Base-by-base conservation (phyloP, 805 yeast genomes). In the Barnettozyma sp. region DNA sequence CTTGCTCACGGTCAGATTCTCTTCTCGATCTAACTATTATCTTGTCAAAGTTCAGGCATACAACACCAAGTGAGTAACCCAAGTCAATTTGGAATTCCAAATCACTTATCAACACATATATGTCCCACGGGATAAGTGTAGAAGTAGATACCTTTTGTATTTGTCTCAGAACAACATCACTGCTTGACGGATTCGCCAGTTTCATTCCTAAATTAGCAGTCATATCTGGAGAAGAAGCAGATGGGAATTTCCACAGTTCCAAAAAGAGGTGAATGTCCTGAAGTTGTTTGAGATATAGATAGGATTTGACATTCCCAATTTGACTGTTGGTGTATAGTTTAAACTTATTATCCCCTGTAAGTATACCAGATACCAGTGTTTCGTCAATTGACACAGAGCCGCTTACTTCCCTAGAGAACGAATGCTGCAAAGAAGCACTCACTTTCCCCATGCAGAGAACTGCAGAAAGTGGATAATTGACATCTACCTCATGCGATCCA, bases 321-420 rank as follows among this genome's bases (percentile, higher is more conserved):
- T 69, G 62, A 4, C 74, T 76, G 0, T 78, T 63, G 2, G 78
- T 66, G 28, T 65, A 60, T 3, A 75, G 51, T 28, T 66, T 70
- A 11, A 63, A 49, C 1, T 54, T 48, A 3, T 63, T 61, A 0
- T 65, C 60, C 27, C 66, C 68, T 0, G 71, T 65, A 24, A 78
- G 51, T 14, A 73, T 60, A n/a, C 71, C 65, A 4, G 69, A 67
- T 10, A 75, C 22, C 31, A 76, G 50, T 9, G 79, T 53, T 28
- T 68, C 63, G 13, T 73, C 66, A 7, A 75, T 43, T 2, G 54
- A 46, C 20, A 84, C 56, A 3, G 82, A 77, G 0, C 94, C 94
- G 64, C 95, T 86, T 1, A 82, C 71, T 43, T 86, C 95, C 42
- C 95, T 73, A 0, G 97, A 90, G 52, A 85, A 92, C 12, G 84